Evolutionary conservation across 805 yeast species (phyloP).

Genomic region (Candida jianshihensis): DNA sequence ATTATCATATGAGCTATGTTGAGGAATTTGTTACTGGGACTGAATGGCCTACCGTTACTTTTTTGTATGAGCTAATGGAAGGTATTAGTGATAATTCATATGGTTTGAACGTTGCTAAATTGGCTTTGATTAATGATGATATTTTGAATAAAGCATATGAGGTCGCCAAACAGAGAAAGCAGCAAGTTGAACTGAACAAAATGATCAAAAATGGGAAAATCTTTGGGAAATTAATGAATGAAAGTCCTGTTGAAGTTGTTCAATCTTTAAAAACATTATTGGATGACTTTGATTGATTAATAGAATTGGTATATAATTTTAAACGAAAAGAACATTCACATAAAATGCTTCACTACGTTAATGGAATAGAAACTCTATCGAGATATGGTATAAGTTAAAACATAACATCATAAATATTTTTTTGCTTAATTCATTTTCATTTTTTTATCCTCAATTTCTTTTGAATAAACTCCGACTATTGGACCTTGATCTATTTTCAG

Average conservation of each 20-base stretch:
- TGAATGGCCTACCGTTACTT: constrained; percentile 63
- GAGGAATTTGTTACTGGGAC: constrained; percentile 22
- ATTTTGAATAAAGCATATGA: constrained; percentile 88
- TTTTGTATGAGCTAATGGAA: constrained; percentile 82
- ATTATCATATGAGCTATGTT: constrained; percentile 80
- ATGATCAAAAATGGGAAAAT: neutral
- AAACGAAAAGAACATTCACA: too few relatives aligned
- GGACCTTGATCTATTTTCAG: constrained; percentile 30
- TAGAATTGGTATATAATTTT: too few relatives aligned
- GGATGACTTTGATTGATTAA: neutral
- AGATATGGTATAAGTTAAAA: too few relatives aligned
- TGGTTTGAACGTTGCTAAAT: constrained; percentile 96
- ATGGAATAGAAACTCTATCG: too few relatives aligned
- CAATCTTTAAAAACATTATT: neutral
- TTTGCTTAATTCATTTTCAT: too few relatives aligned
- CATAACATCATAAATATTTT: too few relatives aligned
- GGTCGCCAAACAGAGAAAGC: constrained; percentile 79
- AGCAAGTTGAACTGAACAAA: constrained; percentile 22
- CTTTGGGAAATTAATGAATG: neutral
- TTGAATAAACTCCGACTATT: constrained; percentile 28
- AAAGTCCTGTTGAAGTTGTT: neutral
- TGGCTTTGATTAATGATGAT: constrained; percentile 83
- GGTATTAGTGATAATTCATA: constrained; percentile 92
- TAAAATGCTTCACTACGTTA: too few relatives aligned
- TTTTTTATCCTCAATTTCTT: constrained; percentile 11